Base-by-base conservation (phyloP, 2,329 filamentous ascomycete species). In the Epichloe festucae region DNA sequence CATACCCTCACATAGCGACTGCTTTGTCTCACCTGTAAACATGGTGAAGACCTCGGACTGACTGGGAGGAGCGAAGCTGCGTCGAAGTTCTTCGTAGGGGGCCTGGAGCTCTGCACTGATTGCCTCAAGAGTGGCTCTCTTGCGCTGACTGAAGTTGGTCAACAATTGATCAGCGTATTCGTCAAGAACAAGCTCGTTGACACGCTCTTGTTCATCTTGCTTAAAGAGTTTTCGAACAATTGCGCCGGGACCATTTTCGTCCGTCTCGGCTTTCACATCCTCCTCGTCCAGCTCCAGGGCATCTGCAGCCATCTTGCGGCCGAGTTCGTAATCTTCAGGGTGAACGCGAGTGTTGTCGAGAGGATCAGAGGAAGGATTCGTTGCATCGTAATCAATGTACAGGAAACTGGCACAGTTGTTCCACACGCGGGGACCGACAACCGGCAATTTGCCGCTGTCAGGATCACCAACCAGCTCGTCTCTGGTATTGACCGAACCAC, bases 361-460 rank as follows among this genome's bases (percentile, higher is more conserved):
- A 53, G 94, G 95, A 64, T 98, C 93, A 1, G 90, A 88, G 14
- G 86, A 78, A 2, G 84, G 78, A 59, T 88, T 89, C 14, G 84
- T 82, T n/a, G 81, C 77, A 57, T 96, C 90, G 62, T 89, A 96
- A 50, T 87, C 83, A 54, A 98, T 87, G 63, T 82, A 94, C 38
- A 98, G 71, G 72, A 97, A 97, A 71, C 90, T 96, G 52, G 93
- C 90, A 63, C 89, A 96, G 66, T 98, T 98, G 66, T 89, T 89
- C 84, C 89, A 98, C 23, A 97, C 89, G 56, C 87, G 85, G 12
- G 89, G 85, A 1, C 89, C 89, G 61, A 97, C 88, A 3, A 93
- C 87, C 0, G 85, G 84, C 5, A 85, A 63, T 64, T 85, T 84
- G 58, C 84, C 83, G 58, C 82, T 84, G 54, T 94, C 88, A 11